phyloP scores from a whole-genome alignment of 805 yeast genomes.

The Metschnikowia aberdeeniae region DNA sequence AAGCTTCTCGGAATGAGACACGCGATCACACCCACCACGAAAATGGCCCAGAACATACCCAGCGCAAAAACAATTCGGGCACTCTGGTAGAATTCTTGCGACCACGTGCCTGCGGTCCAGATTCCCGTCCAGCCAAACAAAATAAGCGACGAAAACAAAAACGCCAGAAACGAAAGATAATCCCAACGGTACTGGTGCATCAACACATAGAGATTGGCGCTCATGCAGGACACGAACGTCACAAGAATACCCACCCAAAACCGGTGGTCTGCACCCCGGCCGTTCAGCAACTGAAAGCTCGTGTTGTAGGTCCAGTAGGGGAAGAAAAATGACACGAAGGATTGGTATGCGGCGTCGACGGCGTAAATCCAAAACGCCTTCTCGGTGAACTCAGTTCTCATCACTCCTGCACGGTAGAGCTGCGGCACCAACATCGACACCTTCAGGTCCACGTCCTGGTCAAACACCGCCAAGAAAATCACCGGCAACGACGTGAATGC shows the following conservation, averaged over 20 bases:
- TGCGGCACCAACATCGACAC: slow-evolving; percentile 68
- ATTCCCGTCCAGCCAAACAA: slow-evolving; percentile 77
- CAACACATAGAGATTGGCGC: slow-evolving; percentile 64
- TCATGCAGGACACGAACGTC: slow-evolving; percentile 59
- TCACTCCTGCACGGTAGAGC: slow-evolving; percentile 62
- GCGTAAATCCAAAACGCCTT: slow-evolving; percentile 57
- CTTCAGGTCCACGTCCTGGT: slow-evolving; percentile 68
- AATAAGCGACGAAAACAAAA: slow-evolving; percentile 53
- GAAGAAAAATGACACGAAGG: slow-evolving; percentile 64
- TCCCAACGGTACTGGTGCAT: slow-evolving; percentile 79
- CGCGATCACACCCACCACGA: slow-evolving; percentile 56
- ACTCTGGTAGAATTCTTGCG: slow-evolving; percentile 58
- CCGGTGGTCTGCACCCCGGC: slow-evolving; percentile 64
- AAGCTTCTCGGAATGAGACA: slow-evolving; percentile 68
- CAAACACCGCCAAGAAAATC: slow-evolving; percentile 65
- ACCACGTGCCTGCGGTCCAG: slow-evolving; percentile 58
- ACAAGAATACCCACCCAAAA: slow-evolving; percentile 68
- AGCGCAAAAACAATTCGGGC: slow-evolving; percentile 55
- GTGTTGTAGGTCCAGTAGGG: slow-evolving; percentile 54
- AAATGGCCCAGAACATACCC: slow-evolving; percentile 63
- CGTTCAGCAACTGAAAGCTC: slow-evolving; percentile 44
- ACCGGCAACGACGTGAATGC: slow-evolving; percentile 80
- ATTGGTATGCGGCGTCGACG: slow-evolving; percentile 69
- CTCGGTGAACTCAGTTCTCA: slow-evolving; percentile 60
- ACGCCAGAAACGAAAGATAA: slow-evolving; percentile 59